These are phyloP conservation scores for Raddia guianensis DNA, from an alignment of 176 grass and related monocot species.

Conservation along the genomic window DNA sequence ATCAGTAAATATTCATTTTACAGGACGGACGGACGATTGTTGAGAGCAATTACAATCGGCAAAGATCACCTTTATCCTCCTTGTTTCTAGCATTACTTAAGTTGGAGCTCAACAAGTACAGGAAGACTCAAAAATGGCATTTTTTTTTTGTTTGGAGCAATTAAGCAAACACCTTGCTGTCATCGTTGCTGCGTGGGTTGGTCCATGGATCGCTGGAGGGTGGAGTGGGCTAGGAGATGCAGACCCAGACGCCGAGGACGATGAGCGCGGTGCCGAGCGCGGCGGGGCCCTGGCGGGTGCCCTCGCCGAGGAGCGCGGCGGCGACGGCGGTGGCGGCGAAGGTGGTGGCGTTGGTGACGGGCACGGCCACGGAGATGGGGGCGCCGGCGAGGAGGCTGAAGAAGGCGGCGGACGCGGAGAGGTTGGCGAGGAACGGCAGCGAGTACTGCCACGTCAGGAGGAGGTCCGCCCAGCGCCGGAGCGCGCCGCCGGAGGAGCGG, in stretches of 20 bases:
- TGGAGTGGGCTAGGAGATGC: slow-evolving; percentile 49
- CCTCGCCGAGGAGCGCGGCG: slow-evolving; percentile 65
- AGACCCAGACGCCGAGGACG: slow-evolving; percentile 77
- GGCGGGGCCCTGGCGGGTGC: slow-evolving; percentile 44
- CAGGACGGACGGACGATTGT: too few relatives aligned
- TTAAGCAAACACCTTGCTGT: background rate
- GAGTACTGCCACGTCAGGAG: slow-evolving; percentile 89
- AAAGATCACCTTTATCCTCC: too few relatives aligned
- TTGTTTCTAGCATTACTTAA: too few relatives aligned
- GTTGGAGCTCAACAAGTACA: too few relatives aligned
- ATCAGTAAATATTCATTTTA: too few relatives aligned
- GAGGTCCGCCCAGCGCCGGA: slow-evolving; percentile 55
- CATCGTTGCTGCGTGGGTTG: too few relatives aligned
- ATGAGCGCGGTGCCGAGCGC: slow-evolving; percentile 71
- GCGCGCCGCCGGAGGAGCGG: slow-evolving; percentile 4
- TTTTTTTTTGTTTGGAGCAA: too few relatives aligned
- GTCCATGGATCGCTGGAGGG: background rate
- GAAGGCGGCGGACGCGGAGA: slow-evolving; percentile 80
- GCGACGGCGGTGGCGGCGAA: slow-evolving; percentile 77
- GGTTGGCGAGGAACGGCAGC: slow-evolving; percentile 64
- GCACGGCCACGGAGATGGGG: slow-evolving; percentile 86
- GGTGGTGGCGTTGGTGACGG: slow-evolving; percentile 85
- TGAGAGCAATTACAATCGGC: too few relatives aligned
- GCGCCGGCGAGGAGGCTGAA: slow-evolving; percentile 72
- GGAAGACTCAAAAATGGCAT: too few relatives aligned